Evolutionary conservation across 768 basidiomycete species (phyloP).

Genomic region (Xerocomus spinulosus): DNA sequence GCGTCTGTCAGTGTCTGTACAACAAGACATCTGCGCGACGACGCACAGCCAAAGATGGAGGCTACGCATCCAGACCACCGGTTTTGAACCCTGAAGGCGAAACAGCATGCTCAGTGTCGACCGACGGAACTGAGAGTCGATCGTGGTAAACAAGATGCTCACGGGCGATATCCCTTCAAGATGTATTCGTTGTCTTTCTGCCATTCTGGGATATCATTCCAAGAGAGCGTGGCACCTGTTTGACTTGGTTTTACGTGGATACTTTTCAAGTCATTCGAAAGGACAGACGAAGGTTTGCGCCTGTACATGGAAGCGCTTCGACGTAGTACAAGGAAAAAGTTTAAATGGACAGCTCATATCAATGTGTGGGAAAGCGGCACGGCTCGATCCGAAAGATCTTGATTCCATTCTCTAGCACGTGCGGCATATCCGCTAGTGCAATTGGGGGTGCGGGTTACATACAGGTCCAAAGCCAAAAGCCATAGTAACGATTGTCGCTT

Average conservation of each 20-base stretch:
- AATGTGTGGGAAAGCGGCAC: constrained; percentile 14
- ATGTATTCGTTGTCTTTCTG: constrained; percentile 74
- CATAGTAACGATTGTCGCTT: constrained; percentile 16
- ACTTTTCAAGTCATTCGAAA: constrained; percentile 8
- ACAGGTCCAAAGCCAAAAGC: constrained; percentile 10
- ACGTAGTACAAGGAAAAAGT: neutral
- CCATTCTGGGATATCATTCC: constrained; percentile 63
- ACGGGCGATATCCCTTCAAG: constrained; percentile 66
- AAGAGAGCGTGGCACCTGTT: constrained; percentile 36
- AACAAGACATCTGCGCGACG: neutral
- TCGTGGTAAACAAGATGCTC: constrained; percentile 13
- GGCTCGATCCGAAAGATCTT: constrained; percentile 14
- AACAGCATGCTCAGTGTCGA: constrained; percentile 1
- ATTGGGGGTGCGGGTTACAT: constrained; percentile 16
- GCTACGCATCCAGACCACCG: constrained; percentile 57
- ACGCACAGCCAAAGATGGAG: constrained; percentile 67
- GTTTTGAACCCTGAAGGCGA: constrained; percentile 46
- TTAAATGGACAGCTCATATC: neutral
- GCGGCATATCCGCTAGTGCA: constrained; percentile 3
- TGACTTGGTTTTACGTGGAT: neutral
- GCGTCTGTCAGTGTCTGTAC: constrained; percentile 13
- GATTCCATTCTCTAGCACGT: constrained; percentile 24
- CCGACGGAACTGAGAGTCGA: constrained; percentile 5
- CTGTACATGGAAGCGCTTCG: constrained; percentile 11
- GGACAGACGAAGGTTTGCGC: constrained; percentile 5